Evolutionary conservation across 78 protist genomes (phyloP).

Genomic region (Dictyostelium purpureum): DNA sequence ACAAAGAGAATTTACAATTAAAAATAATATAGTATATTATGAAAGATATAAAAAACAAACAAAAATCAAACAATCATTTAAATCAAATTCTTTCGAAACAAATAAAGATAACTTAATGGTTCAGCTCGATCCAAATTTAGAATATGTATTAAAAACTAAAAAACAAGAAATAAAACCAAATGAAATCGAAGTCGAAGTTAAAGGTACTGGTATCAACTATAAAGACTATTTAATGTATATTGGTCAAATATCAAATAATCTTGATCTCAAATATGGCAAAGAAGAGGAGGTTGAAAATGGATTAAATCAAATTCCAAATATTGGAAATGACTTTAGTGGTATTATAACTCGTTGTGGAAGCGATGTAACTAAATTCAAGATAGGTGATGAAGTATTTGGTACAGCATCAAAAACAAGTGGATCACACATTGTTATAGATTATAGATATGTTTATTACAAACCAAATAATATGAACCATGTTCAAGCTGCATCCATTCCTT

Average conservation of each 20-base stretch:
- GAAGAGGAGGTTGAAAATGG: too few relatives aligned
- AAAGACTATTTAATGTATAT: constrained; percentile 13
- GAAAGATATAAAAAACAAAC: neutral
- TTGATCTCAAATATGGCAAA: constrained; percentile 4
- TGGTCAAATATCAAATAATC: too few relatives aligned
- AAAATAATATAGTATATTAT: neutral
- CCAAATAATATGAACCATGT: constrained; percentile 4
- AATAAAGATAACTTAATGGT: neutral
- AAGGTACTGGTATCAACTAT: constrained; percentile 30
- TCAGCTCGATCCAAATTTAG: neutral
- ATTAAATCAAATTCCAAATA: too few relatives aligned
- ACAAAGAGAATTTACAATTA: neutral
- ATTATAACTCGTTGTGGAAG: neutral
- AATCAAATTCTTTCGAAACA: neutral
- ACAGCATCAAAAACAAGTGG: neutral
- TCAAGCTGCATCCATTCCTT: constrained; percentile 27
- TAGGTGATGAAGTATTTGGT: constrained; percentile 38
- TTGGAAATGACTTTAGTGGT: constrained; percentile 24
- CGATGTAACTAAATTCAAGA: neutral
- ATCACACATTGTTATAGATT: neutral
- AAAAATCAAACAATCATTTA: neutral
- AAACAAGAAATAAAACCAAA: neutral
- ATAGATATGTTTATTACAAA: neutral
- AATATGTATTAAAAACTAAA: neutral
- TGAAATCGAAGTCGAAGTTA: constrained; percentile 5